Evolutionary conservation across 257 asterid species (phyloP), one percentile per base, ranked within the genome.

Genomic region (Gentiana straminea): DNA sequence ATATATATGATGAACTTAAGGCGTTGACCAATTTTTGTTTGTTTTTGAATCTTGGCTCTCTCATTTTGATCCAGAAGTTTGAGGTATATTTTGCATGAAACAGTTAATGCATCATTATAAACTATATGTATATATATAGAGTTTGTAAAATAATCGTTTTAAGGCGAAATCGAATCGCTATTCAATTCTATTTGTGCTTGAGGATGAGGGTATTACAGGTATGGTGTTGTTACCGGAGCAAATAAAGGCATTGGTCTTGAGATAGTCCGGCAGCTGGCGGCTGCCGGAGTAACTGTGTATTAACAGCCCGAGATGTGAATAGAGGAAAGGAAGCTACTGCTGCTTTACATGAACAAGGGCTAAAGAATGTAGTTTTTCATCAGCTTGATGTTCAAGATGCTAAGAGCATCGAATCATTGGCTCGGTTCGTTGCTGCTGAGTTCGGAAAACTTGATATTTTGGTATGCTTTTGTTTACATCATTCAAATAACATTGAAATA

Each of bases 181-280:
- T 24, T 24, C 24, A 24, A 24, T 24, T 24, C 24, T 24, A 24
- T 24, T 24, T 24, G 24, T 24, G 24, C 24, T 24, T 24, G 24
- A 24, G 24, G 24, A 0, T 24, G 24, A 24, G 24, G 24, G 24
- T 24, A 24, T 53, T 45, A 8, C 59, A 84, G 96, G 75, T 75
- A 70, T 61, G 96, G 90, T 13, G 71, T 87, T 15, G 94, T 87
- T 2, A 87, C 96, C 1, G 94, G 96, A 33, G 89, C 74, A 24
- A 87, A 87, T 67, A 80, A 80, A 50, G 96, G 96, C 32, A 84
- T 87, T 13, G 96, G 94, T 2, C 84, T 64, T 36, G 89, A 78
- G 3, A 7, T 87, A 0, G 94, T 78, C 3, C 82, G 68, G 46
- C 70, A 71, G 59, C 67, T 87, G 67, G 93, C 87, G 35, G 79